These are phyloP conservation scores for Agrostemma githago DNA, from an alignment of 148 eudicot species.

Conservation along the genomic window DNA sequence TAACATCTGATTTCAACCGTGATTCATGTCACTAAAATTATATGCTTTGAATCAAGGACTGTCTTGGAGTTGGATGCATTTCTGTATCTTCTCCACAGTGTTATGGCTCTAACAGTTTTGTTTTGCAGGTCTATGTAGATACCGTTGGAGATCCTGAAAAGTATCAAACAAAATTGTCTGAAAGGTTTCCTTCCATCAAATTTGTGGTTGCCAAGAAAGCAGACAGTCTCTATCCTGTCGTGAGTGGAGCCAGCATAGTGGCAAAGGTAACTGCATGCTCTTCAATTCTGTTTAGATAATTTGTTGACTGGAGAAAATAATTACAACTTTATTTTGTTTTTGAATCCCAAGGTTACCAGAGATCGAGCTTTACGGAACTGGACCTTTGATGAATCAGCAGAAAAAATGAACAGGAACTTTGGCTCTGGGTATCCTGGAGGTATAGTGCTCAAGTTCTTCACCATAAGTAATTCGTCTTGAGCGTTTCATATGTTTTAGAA, in stretches of 20 bases:
- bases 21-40: neutral
- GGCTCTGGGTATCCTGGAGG: constrained; percentile 99
- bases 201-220: constrained; percentile 99
- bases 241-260: constrained; percentile 98
- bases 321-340: constrained; percentile 5
- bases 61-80: neutral
- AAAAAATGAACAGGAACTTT: constrained; percentile 60
- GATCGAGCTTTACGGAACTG: constrained; percentile 80
- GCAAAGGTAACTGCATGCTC: constrained; percentile 57
- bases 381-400: constrained; percentile 84
- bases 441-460: constrained; percentile 22
- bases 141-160: constrained; percentile 96
- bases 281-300: constrained; percentile 3
- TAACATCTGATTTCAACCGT: neutral
- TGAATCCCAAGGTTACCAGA: constrained; percentile 67
- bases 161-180: constrained; percentile 62
- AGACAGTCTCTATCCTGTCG: constrained; percentile 98
- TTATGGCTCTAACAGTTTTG: constrained; percentile 5
- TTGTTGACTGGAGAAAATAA: constrained; percentile 2
- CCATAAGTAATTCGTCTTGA: neutral
- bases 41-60: neutral
- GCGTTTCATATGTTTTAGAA: neutral
- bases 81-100: neutral
- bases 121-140: constrained; percentile 78
- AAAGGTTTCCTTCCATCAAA: constrained; percentile 75